phyloP scores from a whole-genome alignment of 306 rosid species.

The Quercus aquifolioides region DNA sequence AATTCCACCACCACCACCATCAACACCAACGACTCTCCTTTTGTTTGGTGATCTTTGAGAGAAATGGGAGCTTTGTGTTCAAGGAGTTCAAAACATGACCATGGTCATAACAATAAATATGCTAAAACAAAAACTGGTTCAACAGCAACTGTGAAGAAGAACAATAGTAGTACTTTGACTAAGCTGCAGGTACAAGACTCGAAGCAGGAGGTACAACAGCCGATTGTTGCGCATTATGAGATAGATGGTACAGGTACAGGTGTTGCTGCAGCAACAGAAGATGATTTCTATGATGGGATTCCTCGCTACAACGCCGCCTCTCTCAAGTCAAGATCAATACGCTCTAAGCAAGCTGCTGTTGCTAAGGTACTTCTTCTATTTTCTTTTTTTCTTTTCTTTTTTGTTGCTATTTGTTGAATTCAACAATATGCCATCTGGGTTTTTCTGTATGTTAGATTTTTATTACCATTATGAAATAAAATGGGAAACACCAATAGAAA shows the following conservation, averaged over 20 bases:
- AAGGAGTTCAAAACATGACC: slow-evolving; percentile 29
- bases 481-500: too few species aligned
- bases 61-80: slow-evolving; percentile 79
- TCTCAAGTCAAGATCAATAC: slow-evolving; percentile 62
- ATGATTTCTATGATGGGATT: slow-evolving; percentile 80
- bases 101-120: slow-evolving; percentile 12
- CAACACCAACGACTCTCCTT: too few species aligned
- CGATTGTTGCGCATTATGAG: slow-evolving; percentile 7
- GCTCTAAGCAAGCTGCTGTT: slow-evolving; percentile 62
- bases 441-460: neutral
- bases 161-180: slow-evolving; percentile 14
- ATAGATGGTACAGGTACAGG: neutral
- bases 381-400: neutral
- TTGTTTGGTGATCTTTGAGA: neutral
- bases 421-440: neutral
- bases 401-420: neutral
- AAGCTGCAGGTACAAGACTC: slow-evolving; percentile 11
- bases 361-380: slow-evolving; percentile 54
- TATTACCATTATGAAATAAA: too few species aligned
- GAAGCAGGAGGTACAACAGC: slow-evolving; percentile 24
- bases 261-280: neutral
- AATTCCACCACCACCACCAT: too few species aligned
- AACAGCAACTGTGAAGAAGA: neutral
- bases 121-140: slow-evolving; percentile 12
- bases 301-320: slow-evolving; percentile 51